Evolutionary conservation across 2,329 filamentous ascomycete species (phyloP), one percentile per base, ranked within the genome.

Genomic region (Aspergillus fischeri): DNA sequence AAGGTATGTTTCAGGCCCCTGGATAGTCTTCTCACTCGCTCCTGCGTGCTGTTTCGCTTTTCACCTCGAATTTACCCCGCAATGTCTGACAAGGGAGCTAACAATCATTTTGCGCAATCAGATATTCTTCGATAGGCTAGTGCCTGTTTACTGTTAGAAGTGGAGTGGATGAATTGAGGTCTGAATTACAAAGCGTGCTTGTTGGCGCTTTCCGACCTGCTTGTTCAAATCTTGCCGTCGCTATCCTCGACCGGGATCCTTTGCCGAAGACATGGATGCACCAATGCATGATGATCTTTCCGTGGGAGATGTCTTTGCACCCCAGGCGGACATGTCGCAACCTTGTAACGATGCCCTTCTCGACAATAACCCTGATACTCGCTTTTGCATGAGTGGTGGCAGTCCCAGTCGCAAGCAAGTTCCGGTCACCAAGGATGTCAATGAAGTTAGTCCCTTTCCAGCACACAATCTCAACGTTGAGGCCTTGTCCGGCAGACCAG

Each of bases 241-340:
- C 45, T 47, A 27, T 53, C 51, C 56, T 44, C 54, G 32, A 38
- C 32, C 32, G 32, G 32, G 14, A 17, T 38, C 6, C 32, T 17
- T 38, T 17, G 32, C 32, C 32, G 32, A 38, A 38, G 54, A 35
- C 48, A 71, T 70, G 65, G 58, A 65, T 57, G 49, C 67, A 25
- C 59, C 60, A 47, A 50, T 52, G 14, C 66, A 68, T 38, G 73
- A 74, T 21, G 73, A 75, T 52, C 56, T 75, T 41, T 72, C 69
- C 25, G 73, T 75, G 25, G 68, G 65, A n/a, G 73, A 75, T 57
- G 73, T 75, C 21, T 75, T 75, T 57, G 71, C 63, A 51, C 69
- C 72, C 27, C 73, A 75, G 58, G 68, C 68, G 38, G 73, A 75
- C 60, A 65, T 63, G 50, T 62, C 63, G 54, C 69, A 67, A 35